These are phyloP conservation scores for Alternaria viburni DNA, from an alignment of 2,329 filamentous ascomycete species.

Conservation along the genomic window DNA sequence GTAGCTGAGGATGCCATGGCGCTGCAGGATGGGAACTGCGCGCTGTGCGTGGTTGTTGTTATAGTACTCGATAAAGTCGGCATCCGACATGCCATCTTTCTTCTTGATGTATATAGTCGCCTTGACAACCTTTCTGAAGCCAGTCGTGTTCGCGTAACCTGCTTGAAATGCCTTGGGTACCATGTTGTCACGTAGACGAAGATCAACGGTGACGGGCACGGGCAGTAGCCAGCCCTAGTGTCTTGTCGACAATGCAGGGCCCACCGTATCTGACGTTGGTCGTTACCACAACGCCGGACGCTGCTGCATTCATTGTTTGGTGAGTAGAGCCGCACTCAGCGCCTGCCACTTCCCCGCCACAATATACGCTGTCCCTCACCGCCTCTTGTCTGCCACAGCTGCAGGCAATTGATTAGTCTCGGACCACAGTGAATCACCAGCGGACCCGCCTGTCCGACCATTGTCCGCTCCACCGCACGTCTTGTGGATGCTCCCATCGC, in stretches of 20 bases:
- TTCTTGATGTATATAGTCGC: constrained; percentile 56
- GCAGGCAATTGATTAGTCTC: constrained; percentile 2
- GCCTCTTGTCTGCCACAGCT: constrained; percentile 17
- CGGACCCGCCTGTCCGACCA: constrained; percentile 4
- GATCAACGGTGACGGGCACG: constrained; percentile 1
- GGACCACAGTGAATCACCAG: constrained; percentile 3
- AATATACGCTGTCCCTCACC: constrained; percentile 23
- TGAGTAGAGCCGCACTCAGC: constrained; percentile 6
- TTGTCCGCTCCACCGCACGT: constrained; percentile 18
- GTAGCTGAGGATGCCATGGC: constrained; percentile 54
- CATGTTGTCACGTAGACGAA: constrained; percentile 37
- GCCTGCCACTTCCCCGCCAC: constrained; percentile 6
- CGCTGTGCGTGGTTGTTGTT: constrained; percentile 54
- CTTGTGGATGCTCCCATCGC: constrained; percentile 35
- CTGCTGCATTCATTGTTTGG: constrained; percentile 9
- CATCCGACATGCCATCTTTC: constrained; percentile 54
- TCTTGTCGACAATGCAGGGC: constrained; percentile 9
- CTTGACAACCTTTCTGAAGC: constrained; percentile 57
- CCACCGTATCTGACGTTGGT: constrained; percentile 9
- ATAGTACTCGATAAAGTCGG: constrained; percentile 54
- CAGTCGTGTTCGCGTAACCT: constrained; percentile 52
- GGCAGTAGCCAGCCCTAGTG: constrained; percentile 4
- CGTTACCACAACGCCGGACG: constrained; percentile 17
- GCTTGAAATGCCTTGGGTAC: constrained; percentile 54
- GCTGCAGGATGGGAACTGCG: constrained; percentile 52